Percentiles rank a stretch among this genome's conserved stretches.
Evolutionary conservation across 441 rosid genomes (phyloP).

Genomic region (Arabidopsis lyrata): DNA sequence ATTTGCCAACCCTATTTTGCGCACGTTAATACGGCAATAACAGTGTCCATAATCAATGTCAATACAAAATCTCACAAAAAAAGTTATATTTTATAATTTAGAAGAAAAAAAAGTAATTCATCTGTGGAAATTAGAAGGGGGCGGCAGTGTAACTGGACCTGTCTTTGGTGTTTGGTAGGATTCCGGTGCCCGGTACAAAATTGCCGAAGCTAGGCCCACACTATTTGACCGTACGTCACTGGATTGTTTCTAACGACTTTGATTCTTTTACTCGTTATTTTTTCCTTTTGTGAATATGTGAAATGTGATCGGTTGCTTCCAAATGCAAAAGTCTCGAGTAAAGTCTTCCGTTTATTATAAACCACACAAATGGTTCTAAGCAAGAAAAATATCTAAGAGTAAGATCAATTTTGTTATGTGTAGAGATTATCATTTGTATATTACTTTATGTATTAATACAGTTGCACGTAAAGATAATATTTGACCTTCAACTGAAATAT

Average conservation of each 20-base stretch:
- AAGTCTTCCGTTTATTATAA: slow-evolving; percentile 14
- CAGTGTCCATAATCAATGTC: slow-evolving; percentile 14
- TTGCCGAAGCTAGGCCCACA: slow-evolving; percentile 35
- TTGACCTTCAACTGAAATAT: neutral
- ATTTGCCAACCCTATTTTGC: slow-evolving; percentile 18
- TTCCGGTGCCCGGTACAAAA: slow-evolving; percentile 22
- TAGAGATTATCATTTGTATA: neutral
- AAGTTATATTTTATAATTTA: neutral
- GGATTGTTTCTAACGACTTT: slow-evolving; percentile 19
- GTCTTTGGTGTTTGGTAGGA: slow-evolving; percentile 39
- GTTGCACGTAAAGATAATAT: neutral
- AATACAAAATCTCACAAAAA: neutral
- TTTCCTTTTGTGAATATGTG: neutral
- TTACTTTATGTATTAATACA: neutral
- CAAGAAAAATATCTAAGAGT: slow-evolving; percentile 15
- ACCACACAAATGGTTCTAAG: slow-evolving; percentile 1
- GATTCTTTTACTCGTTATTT: neutral
- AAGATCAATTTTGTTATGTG: neutral
- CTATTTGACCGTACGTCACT: slow-evolving; percentile 24
- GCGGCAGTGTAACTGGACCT: slow-evolving; percentile 29
- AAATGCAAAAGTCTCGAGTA: slow-evolving; percentile 6
- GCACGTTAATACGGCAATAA: slow-evolving; percentile 7
- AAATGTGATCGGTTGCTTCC: slow-evolving; percentile 34
- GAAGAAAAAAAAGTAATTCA: neutral
- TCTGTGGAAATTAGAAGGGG: slow-evolving; percentile 11